phyloP scores from a whole-genome alignment of 2,329 filamentous ascomycete species.

The Allantophomopsis lycopodina region DNA sequence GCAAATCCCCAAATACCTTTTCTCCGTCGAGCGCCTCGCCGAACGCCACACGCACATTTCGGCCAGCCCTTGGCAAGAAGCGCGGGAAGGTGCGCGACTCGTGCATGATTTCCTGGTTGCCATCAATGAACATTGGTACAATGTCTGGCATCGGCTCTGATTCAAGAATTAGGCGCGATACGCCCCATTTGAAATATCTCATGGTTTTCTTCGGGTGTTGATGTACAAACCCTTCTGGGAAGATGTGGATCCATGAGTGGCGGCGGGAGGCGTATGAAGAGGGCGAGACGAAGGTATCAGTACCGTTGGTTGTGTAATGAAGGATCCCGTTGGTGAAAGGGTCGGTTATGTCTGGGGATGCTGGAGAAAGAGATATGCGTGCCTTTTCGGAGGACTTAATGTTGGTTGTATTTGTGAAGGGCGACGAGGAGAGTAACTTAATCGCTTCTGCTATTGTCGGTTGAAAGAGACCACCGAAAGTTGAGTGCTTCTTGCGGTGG shows the following conservation, averaged over 20 bases:
- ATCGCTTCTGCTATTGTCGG: conserved; percentile 79
- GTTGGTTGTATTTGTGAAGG: conserved; percentile 23
- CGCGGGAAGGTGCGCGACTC: conserved; percentile 69
- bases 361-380: conserved; percentile 2
- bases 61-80: conserved; percentile 63
- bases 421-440: conserved; percentile 57
- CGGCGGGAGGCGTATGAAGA: conserved; percentile 56
- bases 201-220: conserved; percentile 68
- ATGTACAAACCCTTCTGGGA: conserved; percentile 90
- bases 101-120: conserved; percentile 77
- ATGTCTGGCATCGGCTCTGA: conserved; percentile 76
- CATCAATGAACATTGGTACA: conserved; percentile 89
- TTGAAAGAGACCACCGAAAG: conserved; percentile 74
- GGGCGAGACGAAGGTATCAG: conserved; percentile 55
- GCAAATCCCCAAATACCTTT: conserved; percentile 62
- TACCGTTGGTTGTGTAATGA: conserved; percentile 51
- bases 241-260: conserved; percentile 84
- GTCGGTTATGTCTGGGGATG: conserved; percentile 24
- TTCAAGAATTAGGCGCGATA: conserved; percentile 84
- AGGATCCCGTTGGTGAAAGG: conserved; percentile 34
- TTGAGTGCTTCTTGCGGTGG: conserved; percentile 66
- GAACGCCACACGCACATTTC: conserved; percentile 60
- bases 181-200: conserved; percentile 97
- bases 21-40: conserved; percentile 68
- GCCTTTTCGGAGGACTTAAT: conserved; percentile 1